Percentiles rank a stretch among this genome's conserved stretches.
phyloP scores from a whole-genome alignment of 2,329 filamentous ascomycete genomes.

The Pestalotiopsis sp. region DNA sequence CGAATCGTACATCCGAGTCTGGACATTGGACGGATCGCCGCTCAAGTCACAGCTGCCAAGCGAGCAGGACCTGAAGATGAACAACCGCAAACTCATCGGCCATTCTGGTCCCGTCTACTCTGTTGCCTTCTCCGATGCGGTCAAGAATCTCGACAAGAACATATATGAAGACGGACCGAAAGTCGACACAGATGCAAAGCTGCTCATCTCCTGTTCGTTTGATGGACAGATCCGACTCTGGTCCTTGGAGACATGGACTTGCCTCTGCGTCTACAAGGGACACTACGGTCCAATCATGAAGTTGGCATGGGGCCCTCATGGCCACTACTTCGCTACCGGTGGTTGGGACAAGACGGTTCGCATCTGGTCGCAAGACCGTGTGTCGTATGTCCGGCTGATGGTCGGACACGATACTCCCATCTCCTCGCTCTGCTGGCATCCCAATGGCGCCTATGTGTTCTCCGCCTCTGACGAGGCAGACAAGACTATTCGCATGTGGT shows the following conservation, averaged over 20 bases:
- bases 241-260: slow-evolving; percentile 91
- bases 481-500: slow-evolving; percentile 97
- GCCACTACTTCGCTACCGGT: slow-evolving; percentile 90
- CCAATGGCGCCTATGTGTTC: slow-evolving; percentile 91
- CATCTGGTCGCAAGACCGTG: slow-evolving; percentile 91
- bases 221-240: slow-evolving; percentile 90
- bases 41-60: slow-evolving; percentile 67
- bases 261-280: slow-evolving; percentile 89
- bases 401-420: slow-evolving; percentile 92
- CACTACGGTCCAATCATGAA: slow-evolving; percentile 91
- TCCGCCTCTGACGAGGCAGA: slow-evolving; percentile 84
- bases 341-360: slow-evolving; percentile 90
- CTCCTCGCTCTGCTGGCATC: slow-evolving; percentile 91
- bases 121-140: slow-evolving; percentile 80
- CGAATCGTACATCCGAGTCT: slow-evolving; percentile 94
- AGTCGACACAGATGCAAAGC: slow-evolving; percentile 63
- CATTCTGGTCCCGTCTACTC: slow-evolving; percentile 89
- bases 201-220: slow-evolving; percentile 83
- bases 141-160: slow-evolving; percentile 54
- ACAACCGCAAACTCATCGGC: slow-evolving; percentile 76
- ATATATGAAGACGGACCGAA: slow-evolving; percentile 52
- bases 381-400: slow-evolving; percentile 83
- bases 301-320: slow-evolving; percentile 86
- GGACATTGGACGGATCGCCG: slow-evolving; percentile 84
- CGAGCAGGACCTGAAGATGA: slow-evolving; percentile 62